Base-by-base conservation (phyloP, 192 early-diverging fungal genomes). In the Mortierella claussenii region DNA sequence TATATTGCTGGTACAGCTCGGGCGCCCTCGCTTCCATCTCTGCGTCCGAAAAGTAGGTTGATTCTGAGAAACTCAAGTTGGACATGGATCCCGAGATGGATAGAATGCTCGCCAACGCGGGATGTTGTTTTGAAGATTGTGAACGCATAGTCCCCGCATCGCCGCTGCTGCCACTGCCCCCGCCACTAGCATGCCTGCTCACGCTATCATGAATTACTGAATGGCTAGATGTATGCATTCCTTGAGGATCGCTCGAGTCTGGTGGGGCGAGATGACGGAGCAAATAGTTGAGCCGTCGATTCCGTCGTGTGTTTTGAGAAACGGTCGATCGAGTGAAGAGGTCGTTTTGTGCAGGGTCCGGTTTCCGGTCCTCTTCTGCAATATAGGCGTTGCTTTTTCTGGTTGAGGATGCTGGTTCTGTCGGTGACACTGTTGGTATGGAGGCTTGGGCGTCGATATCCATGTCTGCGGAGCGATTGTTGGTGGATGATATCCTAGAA, bases 1-100 rank as follows among this genome's bases (percentile, higher is more conserved):
- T 76, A n/a, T 76, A 76, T 18, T 76, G 73, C 20, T 62, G 65
- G 47, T 76, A 76, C 18, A 76, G 27, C 8, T 76, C 64, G 18
- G 73, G 73, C 28, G 58, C 73, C 17, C 73, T 37, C 0, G 73
- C 56, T 34, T 66, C 58, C 73, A 76, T 76, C 36, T 76, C 73
- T 20, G 73, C 73, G 21, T 76, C 73, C 18, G 73, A 76, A 23
- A 76, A 76, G 46, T 76, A 76, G 15, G 73, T 76, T 26, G 73
- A 76, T 18, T 67, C 73, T 12, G 64, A 60, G 46, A 76, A 76
- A 28, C 73, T 76, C 10, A 76, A 65, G 43, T 67, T 67, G 18
- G 73, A 66, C 65, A 76, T 55, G 51, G 73, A 76, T 40, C 73
- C 73, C 24, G 73, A 76, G 37, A 76, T 61, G 13, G 73, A 67